Conservation (phyloP, 306 rosid species). For the Acmispon strigosus region DNA sequence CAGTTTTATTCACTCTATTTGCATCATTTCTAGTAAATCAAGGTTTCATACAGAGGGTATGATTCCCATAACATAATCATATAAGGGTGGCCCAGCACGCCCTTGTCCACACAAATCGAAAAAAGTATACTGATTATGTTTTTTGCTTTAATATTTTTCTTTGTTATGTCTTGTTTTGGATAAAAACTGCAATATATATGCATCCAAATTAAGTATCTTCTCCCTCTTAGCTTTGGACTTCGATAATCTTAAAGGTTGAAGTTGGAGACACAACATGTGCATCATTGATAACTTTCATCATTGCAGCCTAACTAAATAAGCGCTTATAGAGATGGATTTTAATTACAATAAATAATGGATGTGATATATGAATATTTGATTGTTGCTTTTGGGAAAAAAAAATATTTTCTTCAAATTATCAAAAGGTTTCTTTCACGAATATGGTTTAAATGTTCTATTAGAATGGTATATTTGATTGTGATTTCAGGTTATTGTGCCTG, state of each 20-base stretch:
- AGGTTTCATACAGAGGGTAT: constrained; percentile 6
- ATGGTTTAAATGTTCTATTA: too few relatives aligned
- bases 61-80: constrained; percentile 22
- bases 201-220: constrained; percentile 16
- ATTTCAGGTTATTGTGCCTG: too few relatives aligned
- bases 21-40: constrained; percentile 8
- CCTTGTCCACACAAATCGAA: background rate
- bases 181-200: constrained; percentile 10
- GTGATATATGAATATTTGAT: background rate
- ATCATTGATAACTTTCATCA: constrained; percentile 17
- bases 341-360: constrained; percentile 18
- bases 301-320: constrained; percentile 25
- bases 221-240: constrained; percentile 5
- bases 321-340: constrained; percentile 2
- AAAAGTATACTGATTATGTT: background rate
- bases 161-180: constrained; percentile 3
- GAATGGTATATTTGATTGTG: too few relatives aligned
- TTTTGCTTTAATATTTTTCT: background rate
- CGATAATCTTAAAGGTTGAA: constrained; percentile 15
- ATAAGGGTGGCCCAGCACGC: background rate
- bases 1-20: background rate
- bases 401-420: too few relatives aligned
- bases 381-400: too few relatives aligned
- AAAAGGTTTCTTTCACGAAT: too few relatives aligned
- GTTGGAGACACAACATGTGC: constrained; percentile 32